These are phyloP conservation scores for Gaultheria prostrata DNA, from an alignment of 148 eudicot genomes.

Conservation along the genomic window DNA sequence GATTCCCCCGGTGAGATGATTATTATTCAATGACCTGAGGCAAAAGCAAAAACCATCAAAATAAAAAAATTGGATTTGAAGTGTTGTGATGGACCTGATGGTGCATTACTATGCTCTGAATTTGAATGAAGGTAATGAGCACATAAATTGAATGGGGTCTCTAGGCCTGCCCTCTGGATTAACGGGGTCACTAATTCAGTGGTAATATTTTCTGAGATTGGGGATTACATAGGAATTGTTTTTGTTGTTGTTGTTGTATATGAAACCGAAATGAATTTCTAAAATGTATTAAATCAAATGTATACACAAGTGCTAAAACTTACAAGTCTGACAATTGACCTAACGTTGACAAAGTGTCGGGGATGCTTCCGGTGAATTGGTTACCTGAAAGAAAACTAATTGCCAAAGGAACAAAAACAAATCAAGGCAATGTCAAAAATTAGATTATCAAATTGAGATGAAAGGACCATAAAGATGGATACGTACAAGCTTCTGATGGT, in stretches of 20 bases:
- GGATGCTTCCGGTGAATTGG: conserved; percentile 77
- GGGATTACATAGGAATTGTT: not conserved
- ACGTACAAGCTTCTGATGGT: conserved; percentile 81
- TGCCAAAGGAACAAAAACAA: not conserved
- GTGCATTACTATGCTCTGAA: not conserved
- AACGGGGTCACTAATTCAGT: not conserved
- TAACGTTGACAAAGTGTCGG: conserved; percentile 57
- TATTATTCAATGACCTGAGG: conserved; percentile 62
- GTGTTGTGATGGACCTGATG: not conserved
- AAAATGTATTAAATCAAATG: too few species aligned
- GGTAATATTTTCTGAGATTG: not conserved
- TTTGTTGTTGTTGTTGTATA: not conserved
- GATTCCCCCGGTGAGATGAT: conserved; percentile 64
- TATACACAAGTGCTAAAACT: conserved; percentile 28
- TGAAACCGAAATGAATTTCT: not conserved
- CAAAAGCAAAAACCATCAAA: not conserved
- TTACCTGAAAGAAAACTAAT: conserved; percentile 70
- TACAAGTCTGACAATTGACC: conserved; percentile 77
- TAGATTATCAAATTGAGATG: not conserved
- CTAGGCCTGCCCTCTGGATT: not conserved
- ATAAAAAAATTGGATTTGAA: not conserved
- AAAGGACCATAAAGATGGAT: conserved; percentile 10
- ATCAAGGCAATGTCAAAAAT: not conserved
- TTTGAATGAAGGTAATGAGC: not conserved
- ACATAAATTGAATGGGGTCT: not conserved